Percentiles rank a stretch among this genome's conserved stretches.
Conservation (phyloP, 2,329 filamentous ascomycete species). For the Penicillium expansum region DNA sequence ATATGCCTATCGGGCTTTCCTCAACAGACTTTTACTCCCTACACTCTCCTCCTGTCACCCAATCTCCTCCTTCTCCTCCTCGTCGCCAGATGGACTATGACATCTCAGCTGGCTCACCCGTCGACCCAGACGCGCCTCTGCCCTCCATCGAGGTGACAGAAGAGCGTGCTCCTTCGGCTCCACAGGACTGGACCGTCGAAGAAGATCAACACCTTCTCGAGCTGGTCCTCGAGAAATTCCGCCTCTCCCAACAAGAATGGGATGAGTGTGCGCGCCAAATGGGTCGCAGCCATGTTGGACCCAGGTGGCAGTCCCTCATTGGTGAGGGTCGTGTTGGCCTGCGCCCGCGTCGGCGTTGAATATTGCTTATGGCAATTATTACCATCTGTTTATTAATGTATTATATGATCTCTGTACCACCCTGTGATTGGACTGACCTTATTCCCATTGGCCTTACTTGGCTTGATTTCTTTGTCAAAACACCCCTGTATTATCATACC, state of each 20-base stretch:
- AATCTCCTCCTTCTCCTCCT: constrained; percentile 31
- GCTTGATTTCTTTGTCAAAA: constrained; percentile 10
- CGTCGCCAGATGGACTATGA: constrained; percentile 10
- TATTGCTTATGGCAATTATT: background rate
- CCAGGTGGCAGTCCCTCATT: constrained; percentile 44
- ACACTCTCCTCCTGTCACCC: constrained; percentile 33
- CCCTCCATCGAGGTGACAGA: constrained; percentile 38
- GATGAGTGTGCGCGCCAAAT: constrained; percentile 46
- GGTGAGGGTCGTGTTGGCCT: constrained; percentile 45
- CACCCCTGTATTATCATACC: constrained; percentile 23
- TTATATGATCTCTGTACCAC: constrained; percentile 17
- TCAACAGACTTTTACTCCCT: constrained; percentile 46
- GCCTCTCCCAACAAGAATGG: constrained; percentile 45
- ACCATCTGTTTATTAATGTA: constrained; percentile 13
- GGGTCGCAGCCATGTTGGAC: constrained; percentile 41
- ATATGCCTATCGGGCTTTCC: constrained; percentile 46
- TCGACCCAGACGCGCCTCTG: constrained; percentile 34
- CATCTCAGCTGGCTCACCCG: constrained; percentile 14
- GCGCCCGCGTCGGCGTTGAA: constrained; percentile 29
- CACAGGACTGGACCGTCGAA: constrained; percentile 37
- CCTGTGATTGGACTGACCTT: constrained; percentile 8
- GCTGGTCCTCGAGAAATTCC: constrained; percentile 45
- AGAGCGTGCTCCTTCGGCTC: constrained; percentile 11
- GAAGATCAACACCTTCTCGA: constrained; percentile 46
- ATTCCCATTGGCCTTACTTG: constrained; percentile 6